Conservation (phyloP, 2,329 filamentous ascomycete genomes). For the Paecilomyces niveus region DNA sequence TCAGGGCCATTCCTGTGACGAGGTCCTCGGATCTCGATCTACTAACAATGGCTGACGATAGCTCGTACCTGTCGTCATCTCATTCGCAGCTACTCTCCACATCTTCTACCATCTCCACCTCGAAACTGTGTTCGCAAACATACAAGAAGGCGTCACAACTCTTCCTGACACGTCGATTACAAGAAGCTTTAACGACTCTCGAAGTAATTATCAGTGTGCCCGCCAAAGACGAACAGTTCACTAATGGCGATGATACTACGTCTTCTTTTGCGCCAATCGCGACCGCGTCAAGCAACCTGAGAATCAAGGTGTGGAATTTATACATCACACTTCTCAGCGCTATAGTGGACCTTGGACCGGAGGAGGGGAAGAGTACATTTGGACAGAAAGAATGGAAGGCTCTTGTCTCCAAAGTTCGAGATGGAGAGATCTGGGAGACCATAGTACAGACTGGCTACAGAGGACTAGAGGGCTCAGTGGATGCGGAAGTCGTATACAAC, state of each 20-base stretch:
- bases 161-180: conserved; percentile 86
- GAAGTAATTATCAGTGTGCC: conserved; percentile 66
- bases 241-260: conserved; percentile 42
- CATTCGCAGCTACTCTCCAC: conserved; percentile 55
- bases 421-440: conserved; percentile 91
- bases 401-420: conserved; percentile 74
- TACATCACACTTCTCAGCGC: conserved; percentile 92
- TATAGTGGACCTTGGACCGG: conserved; percentile 77
- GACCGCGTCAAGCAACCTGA: conserved; percentile 69
- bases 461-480: conserved; percentile 80
- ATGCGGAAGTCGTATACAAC: conserved; percentile 76
- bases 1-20: background rate
- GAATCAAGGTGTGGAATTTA: conserved; percentile 95
- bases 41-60: conserved; percentile 26
- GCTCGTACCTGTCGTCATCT: conserved; percentile 24
- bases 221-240: conserved; percentile 27
- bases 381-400: conserved; percentile 78
- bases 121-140: conserved; percentile 66
- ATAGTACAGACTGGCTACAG: conserved; percentile 82
- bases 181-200: conserved; percentile 80
- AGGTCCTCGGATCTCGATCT: background rate
- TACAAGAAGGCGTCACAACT: conserved; percentile 92
- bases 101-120: conserved; percentile 52
- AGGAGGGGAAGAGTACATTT: conserved; percentile 85
- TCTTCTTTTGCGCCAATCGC: conserved; percentile 65